Evolutionary conservation across 306 rosid species (phyloP).

Genomic region (Sechiopsis laciniata): DNA sequence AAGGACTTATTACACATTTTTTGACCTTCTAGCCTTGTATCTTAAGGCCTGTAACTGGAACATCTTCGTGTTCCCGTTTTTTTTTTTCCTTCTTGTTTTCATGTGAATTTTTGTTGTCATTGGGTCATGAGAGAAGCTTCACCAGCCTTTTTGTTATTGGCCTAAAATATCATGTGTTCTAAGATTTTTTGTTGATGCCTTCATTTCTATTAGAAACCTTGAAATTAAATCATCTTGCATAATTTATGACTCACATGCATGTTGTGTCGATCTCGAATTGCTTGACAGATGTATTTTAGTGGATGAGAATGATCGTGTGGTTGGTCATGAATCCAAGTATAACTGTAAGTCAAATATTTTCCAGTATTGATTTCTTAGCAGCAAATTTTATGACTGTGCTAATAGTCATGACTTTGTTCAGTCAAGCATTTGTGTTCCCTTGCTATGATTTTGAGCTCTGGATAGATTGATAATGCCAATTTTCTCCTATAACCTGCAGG

Average conservation of each 20-base stretch:
- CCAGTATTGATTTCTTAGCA: conserved; percentile 11
- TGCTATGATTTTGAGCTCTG: neutral
- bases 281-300: conserved; percentile 83
- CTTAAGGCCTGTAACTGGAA: neutral
- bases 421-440: neutral
- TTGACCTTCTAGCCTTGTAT: neutral
- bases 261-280: conserved; percentile 22
- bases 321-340: conserved; percentile 94
- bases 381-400: neutral
- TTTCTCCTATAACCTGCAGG: conserved; percentile 43
- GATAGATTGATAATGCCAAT: neutral
- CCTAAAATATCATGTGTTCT: conserved; percentile 12
- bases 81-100: neutral
- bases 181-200: neutral
- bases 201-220: neutral
- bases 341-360: conserved; percentile 56
- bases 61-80: neutral
- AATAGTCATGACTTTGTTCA: neutral
- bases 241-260: neutral
- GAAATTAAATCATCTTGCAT: neutral
- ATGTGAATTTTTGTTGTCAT: neutral
- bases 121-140: neutral
- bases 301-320: conserved; percentile 83
- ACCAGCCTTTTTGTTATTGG: neutral
- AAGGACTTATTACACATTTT: neutral